phyloP scores from a whole-genome alignment of 2,329 filamentous ascomycete species.

The Pyricularia sp. region DNA sequence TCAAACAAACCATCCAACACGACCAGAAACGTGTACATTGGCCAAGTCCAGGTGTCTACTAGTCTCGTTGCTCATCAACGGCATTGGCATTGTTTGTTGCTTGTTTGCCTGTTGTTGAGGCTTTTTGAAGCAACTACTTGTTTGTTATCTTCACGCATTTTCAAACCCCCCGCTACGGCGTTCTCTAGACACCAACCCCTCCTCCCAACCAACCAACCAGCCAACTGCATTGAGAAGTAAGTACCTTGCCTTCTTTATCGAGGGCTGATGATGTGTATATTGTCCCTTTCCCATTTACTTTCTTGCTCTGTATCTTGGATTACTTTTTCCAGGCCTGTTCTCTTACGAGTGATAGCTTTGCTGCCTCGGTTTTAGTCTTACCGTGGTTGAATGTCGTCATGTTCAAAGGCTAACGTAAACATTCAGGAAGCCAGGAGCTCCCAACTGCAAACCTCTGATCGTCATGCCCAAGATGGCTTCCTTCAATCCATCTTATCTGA shows the following conservation, averaged over 20 bases:
- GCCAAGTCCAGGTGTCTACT: background rate
- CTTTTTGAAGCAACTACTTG: background rate
- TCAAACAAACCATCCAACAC: background rate
- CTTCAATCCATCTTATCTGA: slow-evolving; percentile 36
- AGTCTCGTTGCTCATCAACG: background rate
- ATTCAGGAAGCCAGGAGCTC: background rate
- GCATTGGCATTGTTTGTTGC: background rate
- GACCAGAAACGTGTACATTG: background rate
- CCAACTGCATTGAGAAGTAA: background rate
- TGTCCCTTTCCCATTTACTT: background rate
- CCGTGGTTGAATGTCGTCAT: background rate
- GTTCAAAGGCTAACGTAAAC: background rate
- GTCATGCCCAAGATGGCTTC: slow-evolving; percentile 35
- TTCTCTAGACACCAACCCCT: background rate
- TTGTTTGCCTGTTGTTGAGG: background rate
- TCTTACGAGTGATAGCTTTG: background rate
- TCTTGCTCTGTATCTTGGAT: background rate
- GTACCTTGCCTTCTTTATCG: background rate
- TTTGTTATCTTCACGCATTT: background rate
- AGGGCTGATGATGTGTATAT: background rate
- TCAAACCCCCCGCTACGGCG: background rate
- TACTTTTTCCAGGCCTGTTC: background rate
- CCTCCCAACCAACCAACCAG: background rate
- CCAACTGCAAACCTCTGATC: background rate
- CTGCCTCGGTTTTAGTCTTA: background rate